These are phyloP conservation scores for Miamiensis avidus DNA, from an alignment of 169 alveolate genomes.

Conservation along the genomic window DNA sequence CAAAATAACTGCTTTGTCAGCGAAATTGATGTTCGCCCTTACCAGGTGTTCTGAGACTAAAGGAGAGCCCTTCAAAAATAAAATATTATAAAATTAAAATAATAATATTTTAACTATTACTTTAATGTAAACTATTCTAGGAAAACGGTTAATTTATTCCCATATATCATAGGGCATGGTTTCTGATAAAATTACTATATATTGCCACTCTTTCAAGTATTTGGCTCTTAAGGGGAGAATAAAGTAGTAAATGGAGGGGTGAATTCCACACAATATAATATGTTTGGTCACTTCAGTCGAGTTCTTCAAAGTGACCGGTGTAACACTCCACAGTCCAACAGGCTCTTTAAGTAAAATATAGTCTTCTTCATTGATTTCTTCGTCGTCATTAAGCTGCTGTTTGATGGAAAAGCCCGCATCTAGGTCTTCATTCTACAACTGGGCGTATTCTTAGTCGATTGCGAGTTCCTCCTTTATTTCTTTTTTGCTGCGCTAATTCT, in stretches of 20 bases:
- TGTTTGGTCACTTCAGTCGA: constrained; percentile 63
- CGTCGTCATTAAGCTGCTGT: constrained; percentile 16
- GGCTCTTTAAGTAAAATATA: constrained; percentile 25
- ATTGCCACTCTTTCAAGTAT: constrained; percentile 71
- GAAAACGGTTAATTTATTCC: constrained; percentile 78
- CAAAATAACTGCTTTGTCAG: constrained; percentile 85
- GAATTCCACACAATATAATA: constrained; percentile 86
- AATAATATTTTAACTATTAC: background rate
- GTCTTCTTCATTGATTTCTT: constrained; percentile 21
- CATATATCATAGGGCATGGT: constrained; percentile 73
- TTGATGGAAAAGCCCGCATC: background rate
- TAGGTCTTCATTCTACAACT: constrained; percentile 1
- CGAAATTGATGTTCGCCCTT: constrained; percentile 77
- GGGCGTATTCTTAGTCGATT: constrained; percentile 22
- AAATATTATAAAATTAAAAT: background rate
- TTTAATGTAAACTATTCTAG: constrained; percentile 66
- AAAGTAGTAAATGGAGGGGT: constrained; percentile 79
- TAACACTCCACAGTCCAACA: constrained; percentile 30
- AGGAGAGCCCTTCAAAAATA: constrained; percentile 63
- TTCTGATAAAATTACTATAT: constrained; percentile 77
- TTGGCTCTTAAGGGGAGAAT: constrained; percentile 81
- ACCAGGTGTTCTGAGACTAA: constrained; percentile 63
- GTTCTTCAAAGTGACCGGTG: constrained; percentile 31
- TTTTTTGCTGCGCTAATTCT: constrained; percentile 14
- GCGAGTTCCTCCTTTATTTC: constrained; percentile 11